Evolutionary conservation across 805 yeast species (phyloP).

Genomic region (Hanseniaspora vineae): DNA sequence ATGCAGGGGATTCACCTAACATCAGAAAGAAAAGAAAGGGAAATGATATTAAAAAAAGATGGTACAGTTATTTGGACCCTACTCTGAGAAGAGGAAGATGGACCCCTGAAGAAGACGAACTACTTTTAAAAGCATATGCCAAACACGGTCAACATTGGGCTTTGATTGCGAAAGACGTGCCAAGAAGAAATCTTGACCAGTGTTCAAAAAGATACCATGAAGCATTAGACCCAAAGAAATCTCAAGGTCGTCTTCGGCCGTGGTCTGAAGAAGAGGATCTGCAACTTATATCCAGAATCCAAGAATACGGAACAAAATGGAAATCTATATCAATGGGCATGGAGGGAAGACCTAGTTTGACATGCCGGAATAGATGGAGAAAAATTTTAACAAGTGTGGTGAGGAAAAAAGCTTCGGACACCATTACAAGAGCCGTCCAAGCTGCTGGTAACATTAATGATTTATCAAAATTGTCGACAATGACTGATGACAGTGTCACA

Average conservation of each 20-base stretch:
- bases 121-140: slow-evolving; percentile 47
- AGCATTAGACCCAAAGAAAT: slow-evolving; percentile 62
- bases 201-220: slow-evolving; percentile 87
- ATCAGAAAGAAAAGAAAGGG: slow-evolving; percentile 44
- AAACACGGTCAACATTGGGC: slow-evolving; percentile 78
- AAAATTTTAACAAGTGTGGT: slow-evolving; percentile 68
- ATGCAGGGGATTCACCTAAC: slow-evolving; percentile 12
- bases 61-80: slow-evolving; percentile 82
- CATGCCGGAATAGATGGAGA: slow-evolving; percentile 90
- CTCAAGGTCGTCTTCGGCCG: slow-evolving; percentile 60
- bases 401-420: slow-evolving; percentile 45
- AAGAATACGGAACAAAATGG: slow-evolving; percentile 78
- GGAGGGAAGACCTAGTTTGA: slow-evolving; percentile 71
- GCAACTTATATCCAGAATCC: slow-evolving; percentile 51
- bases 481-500: neutral
- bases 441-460: slow-evolving; percentile 10
- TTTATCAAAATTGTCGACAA: neutral
- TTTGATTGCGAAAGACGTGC: slow-evolving; percentile 59
- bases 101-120: slow-evolving; percentile 70
- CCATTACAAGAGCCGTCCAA: slow-evolving; percentile 47
- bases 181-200: slow-evolving; percentile 88
- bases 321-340: slow-evolving; percentile 60
- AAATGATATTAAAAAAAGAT: slow-evolving; percentile 76
- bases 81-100: slow-evolving; percentile 71
- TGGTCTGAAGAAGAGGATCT: slow-evolving; percentile 77